Evolutionary conservation across 2,329 filamentous ascomycete genomes (phyloP).

Genomic region (Davidsoniella virescens): DNA sequence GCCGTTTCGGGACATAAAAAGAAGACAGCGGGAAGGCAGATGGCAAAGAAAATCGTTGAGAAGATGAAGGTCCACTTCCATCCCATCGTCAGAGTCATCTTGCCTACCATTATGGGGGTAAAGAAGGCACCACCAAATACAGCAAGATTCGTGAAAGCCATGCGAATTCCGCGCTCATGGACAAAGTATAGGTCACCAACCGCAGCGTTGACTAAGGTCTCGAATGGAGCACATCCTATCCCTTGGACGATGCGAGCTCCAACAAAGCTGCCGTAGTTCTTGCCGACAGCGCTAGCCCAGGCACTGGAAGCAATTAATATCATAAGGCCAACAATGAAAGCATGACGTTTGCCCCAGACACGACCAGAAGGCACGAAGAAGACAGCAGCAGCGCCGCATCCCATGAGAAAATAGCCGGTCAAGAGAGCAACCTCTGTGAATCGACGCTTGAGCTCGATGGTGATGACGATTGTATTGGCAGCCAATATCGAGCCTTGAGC

Average conservation of each 20-base stretch:
- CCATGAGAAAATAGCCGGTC: slow-evolving; percentile 76
- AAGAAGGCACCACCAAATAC: slow-evolving; percentile 42
- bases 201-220: slow-evolving; percentile 73
- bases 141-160: slow-evolving; percentile 57
- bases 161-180: slow-evolving; percentile 66
- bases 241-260: slow-evolving; percentile 75
- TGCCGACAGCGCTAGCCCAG: slow-evolving; percentile 59
- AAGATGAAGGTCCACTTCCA: slow-evolving; percentile 85
- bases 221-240: slow-evolving; percentile 72
- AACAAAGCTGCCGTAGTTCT: slow-evolving; percentile 54
- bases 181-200: slow-evolving; percentile 87
- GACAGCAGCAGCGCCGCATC: slow-evolving; percentile 64
- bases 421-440: slow-evolving; percentile 68
- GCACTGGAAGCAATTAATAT: slow-evolving; percentile 57
- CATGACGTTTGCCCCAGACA: slow-evolving; percentile 83
- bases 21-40: slow-evolving; percentile 52
- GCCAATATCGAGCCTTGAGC: slow-evolving; percentile 75
- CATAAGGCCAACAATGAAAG: slow-evolving; percentile 63
- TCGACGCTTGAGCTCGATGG: slow-evolving; percentile 43
- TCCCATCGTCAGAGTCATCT: slow-evolving; percentile 59
- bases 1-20: slow-evolving; percentile 77
- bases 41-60: slow-evolving; percentile 65
- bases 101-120: slow-evolving; percentile 81
- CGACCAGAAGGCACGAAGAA: slow-evolving; percentile 76
- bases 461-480: slow-evolving; percentile 68